phyloP scores from a whole-genome alignment of 1,139 yeast genomes.

The Chernovozyma aurita region DNA sequence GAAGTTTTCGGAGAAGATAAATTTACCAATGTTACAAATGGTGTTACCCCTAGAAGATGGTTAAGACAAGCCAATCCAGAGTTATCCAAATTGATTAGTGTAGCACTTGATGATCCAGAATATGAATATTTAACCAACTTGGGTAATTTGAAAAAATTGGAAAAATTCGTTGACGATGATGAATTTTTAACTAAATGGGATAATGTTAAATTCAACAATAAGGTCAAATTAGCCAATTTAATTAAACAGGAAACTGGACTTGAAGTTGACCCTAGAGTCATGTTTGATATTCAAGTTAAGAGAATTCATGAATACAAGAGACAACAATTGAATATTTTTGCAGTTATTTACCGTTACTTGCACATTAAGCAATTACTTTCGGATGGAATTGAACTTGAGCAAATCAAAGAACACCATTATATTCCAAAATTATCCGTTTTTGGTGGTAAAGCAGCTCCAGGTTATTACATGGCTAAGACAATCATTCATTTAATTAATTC shows the following conservation, averaged over 20 bases:
- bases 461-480: slow-evolving; percentile 90
- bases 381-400: slow-evolving; percentile 42
- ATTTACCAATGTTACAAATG: slow-evolving; percentile 90
- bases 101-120: slow-evolving; percentile 58
- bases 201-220: slow-evolving; percentile 65
- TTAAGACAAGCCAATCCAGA: slow-evolving; percentile 88
- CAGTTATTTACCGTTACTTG: slow-evolving; percentile 79
- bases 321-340: slow-evolving; percentile 89
- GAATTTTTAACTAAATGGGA: slow-evolving; percentile 71
- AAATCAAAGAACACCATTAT: slow-evolving; percentile 56
- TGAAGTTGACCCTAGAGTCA: slow-evolving; percentile 66
- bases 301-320: slow-evolving; percentile 95
- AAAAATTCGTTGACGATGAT: slow-evolving; percentile 61
- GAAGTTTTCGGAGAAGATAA: slow-evolving; percentile 73
- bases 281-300: slow-evolving; percentile 91
- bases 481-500: slow-evolving; percentile 81
- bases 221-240: slow-evolving; percentile 63
- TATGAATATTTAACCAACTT: slow-evolving; percentile 69
- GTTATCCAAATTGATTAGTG: slow-evolving; percentile 66
- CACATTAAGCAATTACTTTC: slow-evolving; percentile 64
- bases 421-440: slow-evolving; percentile 76
- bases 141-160: slow-evolving; percentile 63
- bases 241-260: slow-evolving; percentile 65
- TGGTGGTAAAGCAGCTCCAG: slow-evolving; percentile 97
- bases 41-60: slow-evolving; percentile 97